These are phyloP conservation scores for Aegilops tauschii DNA, from an alignment of 176 grass and related monocot species.

Conservation along the genomic window DNA sequence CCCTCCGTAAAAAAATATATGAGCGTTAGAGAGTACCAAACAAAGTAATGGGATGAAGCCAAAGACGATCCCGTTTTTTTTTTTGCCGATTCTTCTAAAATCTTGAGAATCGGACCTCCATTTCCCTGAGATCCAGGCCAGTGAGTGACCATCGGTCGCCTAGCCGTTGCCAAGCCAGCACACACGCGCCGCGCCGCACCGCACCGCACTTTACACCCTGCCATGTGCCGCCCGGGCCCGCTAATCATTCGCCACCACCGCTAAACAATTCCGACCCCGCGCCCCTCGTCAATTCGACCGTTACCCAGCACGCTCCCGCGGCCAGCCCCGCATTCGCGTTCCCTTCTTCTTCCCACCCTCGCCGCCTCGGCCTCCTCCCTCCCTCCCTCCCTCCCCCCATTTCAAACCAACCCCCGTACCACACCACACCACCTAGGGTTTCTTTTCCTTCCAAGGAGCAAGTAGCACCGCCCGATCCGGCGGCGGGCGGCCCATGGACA, in stretches of 20 bases:
- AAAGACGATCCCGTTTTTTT: no score
- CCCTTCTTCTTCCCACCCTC: not conserved
- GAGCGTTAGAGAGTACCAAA: no score
- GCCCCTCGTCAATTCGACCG: slow-evolving; percentile 14
- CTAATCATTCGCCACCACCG: not conserved
- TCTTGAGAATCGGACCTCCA: no score
- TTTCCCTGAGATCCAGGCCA: no score
- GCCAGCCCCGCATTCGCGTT: not conserved
- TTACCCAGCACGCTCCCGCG: not conserved
- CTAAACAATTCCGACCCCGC: not conserved
- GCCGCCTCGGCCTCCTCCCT: not conserved
- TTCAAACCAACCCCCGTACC: slow-evolving; percentile 12
- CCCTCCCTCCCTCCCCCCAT: not conserved
- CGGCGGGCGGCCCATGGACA: slow-evolving; percentile 45
- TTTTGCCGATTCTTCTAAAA: no score
- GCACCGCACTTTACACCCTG: not conserved
- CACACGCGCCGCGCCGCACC: not conserved
- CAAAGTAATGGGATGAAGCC: no score
- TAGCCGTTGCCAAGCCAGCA: not conserved
- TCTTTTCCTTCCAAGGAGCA: not conserved
- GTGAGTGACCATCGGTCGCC: not conserved
- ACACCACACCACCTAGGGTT: not conserved
- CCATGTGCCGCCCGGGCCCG: not conserved
- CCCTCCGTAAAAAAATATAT: no score
- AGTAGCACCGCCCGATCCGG: not conserved